Percentiles rank a stretch among this genome's conserved stretches.
Conservation (phyloP, 1,284 basidiomycete genomes). For the Boletus sp. region DNA sequence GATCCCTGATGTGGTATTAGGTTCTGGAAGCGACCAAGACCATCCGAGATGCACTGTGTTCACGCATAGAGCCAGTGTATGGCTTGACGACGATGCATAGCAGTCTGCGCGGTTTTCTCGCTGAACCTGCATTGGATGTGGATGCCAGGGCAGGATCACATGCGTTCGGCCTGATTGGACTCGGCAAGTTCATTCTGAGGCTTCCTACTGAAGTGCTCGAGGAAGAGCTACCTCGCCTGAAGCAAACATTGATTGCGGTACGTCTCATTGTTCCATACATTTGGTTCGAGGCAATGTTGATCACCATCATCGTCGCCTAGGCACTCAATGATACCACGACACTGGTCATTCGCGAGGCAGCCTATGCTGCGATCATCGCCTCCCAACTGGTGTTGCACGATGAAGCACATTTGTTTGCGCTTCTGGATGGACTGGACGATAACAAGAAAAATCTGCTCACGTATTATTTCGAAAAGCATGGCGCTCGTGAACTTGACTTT, state of each 20-base stretch:
- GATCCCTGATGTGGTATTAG: conserved; percentile 37
- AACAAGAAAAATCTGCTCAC: conserved; percentile 85
- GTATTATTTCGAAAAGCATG: conserved; percentile 82
- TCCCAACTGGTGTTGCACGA: conserved; percentile 77
- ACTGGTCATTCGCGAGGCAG: conserved; percentile 76
- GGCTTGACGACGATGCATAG: conserved; percentile 79
- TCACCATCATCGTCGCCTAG: conserved; percentile 35
- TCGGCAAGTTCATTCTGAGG: conserved; percentile 77
- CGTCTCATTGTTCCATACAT: conserved; percentile 26
- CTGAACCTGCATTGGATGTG: conserved; percentile 44
- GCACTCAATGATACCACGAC: conserved; percentile 69
- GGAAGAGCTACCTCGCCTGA: conserved; percentile 77
- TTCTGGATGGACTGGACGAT: conserved; percentile 75
- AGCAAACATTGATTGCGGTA: conserved; percentile 65
- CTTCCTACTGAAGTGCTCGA: conserved; percentile 80
- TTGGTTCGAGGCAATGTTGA: background rate
- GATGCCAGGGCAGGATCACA: conserved; percentile 63
- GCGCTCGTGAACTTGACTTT: conserved; percentile 51
- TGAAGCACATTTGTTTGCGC: conserved; percentile 73
- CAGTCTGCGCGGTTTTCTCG: conserved; percentile 60
- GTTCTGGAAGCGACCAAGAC: conserved; percentile 77
- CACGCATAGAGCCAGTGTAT: conserved; percentile 75
- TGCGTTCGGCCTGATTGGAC: conserved; percentile 76
- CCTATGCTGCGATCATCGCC: conserved; percentile 75
- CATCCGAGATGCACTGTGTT: conserved; percentile 69